Evolutionary conservation across 1,284 basidiomycete genomes (phyloP), one percentile per base, ranked within the genome.

Genomic region (Puccinia horiana): DNA sequence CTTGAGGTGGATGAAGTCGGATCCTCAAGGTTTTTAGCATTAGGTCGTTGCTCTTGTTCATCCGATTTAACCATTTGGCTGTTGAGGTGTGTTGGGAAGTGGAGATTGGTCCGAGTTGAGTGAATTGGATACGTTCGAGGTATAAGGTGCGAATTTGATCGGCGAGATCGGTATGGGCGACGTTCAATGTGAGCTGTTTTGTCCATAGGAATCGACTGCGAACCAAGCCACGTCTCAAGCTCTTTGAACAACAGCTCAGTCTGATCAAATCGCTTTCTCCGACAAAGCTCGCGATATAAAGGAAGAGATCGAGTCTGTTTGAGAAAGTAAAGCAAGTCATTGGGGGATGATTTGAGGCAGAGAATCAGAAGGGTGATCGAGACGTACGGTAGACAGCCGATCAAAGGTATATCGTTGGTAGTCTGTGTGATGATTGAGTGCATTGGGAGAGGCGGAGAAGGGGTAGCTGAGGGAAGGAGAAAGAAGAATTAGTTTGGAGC

Each of bases 231-330:
- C 40, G 54, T n/a, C 78, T 56, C 40, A 81, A 20, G 20, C 0
- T n/a, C 35, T n/a, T 61, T 11, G 67, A 73, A 29, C 52, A 58
- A 74, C 78, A 81, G n/a, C 63, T 49, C 29, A 81, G 35, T 56
- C 70, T 37, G 40, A 81, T 73, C 40, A 81, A 35, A 29, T 74
- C 78, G 32, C 44, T 54, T 18, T 81, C 78, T 42, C 58, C 58
- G n/a, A 74, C 35, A 35, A 81, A 74, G 37, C 44, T 61, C 23
- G 78, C 78, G 18, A 81, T 56, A 44, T 81, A 81, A 26, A 81
- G 26, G 1, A 61, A 63, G 9, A 74, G 40, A 37, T 81, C 70
- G 47, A 81, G 52, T 23, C 78, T 79, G 1, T 32, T 18, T 67
- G 6, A 16, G 6, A 67, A 49, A 77, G 11, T 61, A 47, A 65